Conservation (phyloP, 805 yeast genomes). For the Myxozyma vanderwaltii region DNA sequence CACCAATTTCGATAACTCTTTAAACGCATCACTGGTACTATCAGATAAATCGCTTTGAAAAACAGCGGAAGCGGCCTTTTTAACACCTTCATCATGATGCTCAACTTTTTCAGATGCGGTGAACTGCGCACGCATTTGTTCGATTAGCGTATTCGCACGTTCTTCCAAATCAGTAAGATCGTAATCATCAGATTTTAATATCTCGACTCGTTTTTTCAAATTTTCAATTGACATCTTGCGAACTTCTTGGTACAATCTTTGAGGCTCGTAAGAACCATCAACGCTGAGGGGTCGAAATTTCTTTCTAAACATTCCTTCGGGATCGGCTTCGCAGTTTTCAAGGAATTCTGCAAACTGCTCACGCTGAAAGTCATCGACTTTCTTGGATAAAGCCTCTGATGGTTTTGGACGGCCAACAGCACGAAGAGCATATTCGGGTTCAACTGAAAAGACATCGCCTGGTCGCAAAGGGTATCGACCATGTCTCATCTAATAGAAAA, state of each 20-base stretch:
- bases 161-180: slow-evolving; percentile 2
- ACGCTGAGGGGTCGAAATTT: slow-evolving; percentile 31
- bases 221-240: slow-evolving; percentile 4
- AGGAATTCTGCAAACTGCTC: slow-evolving; percentile 76
- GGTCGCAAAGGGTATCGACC: slow-evolving; percentile 51
- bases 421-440: slow-evolving; percentile 78
- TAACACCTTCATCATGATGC: neutral
- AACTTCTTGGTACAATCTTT: slow-evolving; percentile 15
- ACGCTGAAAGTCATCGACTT: slow-evolving; percentile 71
- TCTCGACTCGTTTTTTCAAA: slow-evolving; percentile 1
- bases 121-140: neutral
- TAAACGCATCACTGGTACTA: neutral
- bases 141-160: neutral
- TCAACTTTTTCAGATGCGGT: neutral
- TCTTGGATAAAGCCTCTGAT: slow-evolving; percentile 63
- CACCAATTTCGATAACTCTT: neutral
- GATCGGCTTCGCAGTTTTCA: slow-evolving; percentile 56
- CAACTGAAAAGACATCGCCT: slow-evolving; percentile 85
- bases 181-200: neutral
- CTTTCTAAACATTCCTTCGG: slow-evolving; percentile 56
- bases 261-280: slow-evolving; percentile 22
- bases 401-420: slow-evolving; percentile 90
- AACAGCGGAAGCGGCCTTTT: neutral
- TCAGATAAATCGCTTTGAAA: neutral
- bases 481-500: slow-evolving; percentile 34